Conservation (phyloP, 2,329 filamentous ascomycete species). For the Phyllosticta ampelicida region DNA sequence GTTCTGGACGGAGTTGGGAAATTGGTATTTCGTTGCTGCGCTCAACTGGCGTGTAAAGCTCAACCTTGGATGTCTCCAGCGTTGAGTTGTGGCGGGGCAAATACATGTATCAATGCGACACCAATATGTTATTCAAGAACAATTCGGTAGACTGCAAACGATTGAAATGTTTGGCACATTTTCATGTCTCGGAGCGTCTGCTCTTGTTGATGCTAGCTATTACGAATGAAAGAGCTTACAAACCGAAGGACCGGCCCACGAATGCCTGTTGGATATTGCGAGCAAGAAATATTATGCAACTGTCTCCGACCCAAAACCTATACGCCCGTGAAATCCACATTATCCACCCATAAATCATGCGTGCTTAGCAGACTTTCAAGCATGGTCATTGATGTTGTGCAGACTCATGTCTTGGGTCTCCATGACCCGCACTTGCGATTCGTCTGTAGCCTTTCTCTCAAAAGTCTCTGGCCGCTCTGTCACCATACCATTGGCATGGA, state of each 20-base stretch:
- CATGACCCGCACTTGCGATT: conserved; percentile 34
- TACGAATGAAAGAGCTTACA: background rate
- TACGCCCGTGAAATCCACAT: background rate
- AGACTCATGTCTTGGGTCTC: conserved; percentile 49
- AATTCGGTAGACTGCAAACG: background rate
- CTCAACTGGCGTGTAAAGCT: too few species aligned
- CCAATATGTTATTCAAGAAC: too few species aligned
- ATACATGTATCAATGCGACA: too few species aligned
- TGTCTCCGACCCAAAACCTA: background rate
- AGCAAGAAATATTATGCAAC: background rate
- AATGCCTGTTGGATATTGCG: background rate
- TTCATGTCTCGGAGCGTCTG: background rate
- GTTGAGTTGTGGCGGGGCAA: too few species aligned
- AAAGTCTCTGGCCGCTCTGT: conserved; percentile 13
- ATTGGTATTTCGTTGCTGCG: too few species aligned
- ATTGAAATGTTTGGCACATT: background rate
- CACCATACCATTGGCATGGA: conserved; percentile 12
- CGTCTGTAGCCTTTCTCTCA: conserved; percentile 18
- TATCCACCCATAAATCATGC: background rate
- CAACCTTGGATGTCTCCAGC: too few species aligned
- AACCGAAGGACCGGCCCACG: background rate
- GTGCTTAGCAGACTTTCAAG: background rate
- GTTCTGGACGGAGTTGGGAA: background rate
- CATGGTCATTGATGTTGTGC: conserved; percentile 42
- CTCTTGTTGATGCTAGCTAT: background rate